Conservation (phyloP, 495 filamentous ascomycete species). For the Daldinia concentrica region DNA sequence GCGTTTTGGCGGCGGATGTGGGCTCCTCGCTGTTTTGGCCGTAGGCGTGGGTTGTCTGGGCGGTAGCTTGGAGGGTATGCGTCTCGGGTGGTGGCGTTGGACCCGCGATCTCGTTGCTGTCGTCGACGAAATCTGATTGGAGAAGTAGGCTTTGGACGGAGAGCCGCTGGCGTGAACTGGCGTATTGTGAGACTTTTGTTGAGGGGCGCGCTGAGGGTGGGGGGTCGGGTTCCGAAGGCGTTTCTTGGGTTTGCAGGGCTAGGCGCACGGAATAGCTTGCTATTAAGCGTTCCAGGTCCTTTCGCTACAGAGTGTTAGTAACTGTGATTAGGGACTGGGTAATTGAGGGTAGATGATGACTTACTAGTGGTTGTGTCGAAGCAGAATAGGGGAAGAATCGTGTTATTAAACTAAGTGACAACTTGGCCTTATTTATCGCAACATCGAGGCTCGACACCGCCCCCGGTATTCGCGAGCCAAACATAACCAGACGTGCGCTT, state of each 20-base stretch:
- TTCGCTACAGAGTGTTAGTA: slow-evolving; percentile 25
- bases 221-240: slow-evolving; percentile 37
- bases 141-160: slow-evolving; percentile 44
- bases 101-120: slow-evolving; percentile 42
- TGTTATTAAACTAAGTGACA: slow-evolving; percentile 40
- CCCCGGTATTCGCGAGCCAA: slow-evolving; percentile 37
- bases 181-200: slow-evolving; percentile 41
- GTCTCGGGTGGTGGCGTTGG: slow-evolving; percentile 5
- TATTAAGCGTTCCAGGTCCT: slow-evolving; percentile 38
- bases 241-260: slow-evolving; percentile 29
- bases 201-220: slow-evolving; percentile 22
- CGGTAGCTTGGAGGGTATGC: neutral
- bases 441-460: slow-evolving; percentile 32
- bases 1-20: neutral
- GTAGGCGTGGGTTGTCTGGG: neutral
- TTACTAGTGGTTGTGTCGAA: slow-evolving; percentile 38
- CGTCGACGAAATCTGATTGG: slow-evolving; percentile 45
- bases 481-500: slow-evolving; percentile 42
- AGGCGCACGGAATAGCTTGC: slow-evolving; percentile 41
- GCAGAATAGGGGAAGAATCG: slow-evolving; percentile 40
- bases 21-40: neutral
- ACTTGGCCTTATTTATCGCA: slow-evolving; percentile 36
- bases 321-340: neutral
- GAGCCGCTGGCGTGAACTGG: slow-evolving; percentile 42
- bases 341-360: neutral